phyloP scores from a whole-genome alignment of 805 yeast species.

The Jamesozyma hellenica region DNA sequence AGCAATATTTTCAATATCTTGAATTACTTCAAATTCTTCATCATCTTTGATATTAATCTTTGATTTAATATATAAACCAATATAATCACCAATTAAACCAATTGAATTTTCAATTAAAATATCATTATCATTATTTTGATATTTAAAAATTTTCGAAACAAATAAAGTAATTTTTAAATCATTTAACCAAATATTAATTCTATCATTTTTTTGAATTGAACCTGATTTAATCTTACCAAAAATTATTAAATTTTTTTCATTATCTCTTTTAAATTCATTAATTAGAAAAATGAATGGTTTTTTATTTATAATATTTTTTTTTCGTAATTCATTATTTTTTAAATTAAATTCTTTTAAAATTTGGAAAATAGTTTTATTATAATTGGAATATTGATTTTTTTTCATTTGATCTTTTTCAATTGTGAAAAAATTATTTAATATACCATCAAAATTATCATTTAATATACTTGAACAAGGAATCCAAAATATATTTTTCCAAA shows the following conservation, averaged over 20 bases:
- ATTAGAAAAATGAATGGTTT: background rate
- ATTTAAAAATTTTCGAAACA: constrained; percentile 27
- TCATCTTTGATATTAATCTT: background rate
- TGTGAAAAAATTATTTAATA: constrained; percentile 47
- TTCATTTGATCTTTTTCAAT: too few species aligned
- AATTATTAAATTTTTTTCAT: background rate
- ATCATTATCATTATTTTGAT: background rate
- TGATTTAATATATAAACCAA: constrained; percentile 31
- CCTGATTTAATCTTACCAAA: constrained; percentile 34
- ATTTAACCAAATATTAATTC: constrained; percentile 46
- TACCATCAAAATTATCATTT: constrained; percentile 60
- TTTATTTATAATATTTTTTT: background rate
- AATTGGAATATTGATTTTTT: too few species aligned
- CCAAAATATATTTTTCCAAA: constrained; percentile 53
- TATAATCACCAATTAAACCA: constrained; percentile 45
- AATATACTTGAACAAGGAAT: constrained; percentile 95
- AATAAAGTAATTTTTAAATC: constrained; percentile 18
- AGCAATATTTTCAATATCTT: background rate
- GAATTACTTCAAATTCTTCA: too few species aligned
- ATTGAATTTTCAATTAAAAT: constrained; percentile 4
- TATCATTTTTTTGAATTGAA: constrained; percentile 57
- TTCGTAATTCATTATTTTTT: background rate
- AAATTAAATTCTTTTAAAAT: background rate
- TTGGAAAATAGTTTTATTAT: background rate
- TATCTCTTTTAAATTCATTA: background rate